Evolutionary conservation across 1,139 yeast genomes (phyloP).

Genomic region (Hyphopichia wangnamkhiaoensis): DNA sequence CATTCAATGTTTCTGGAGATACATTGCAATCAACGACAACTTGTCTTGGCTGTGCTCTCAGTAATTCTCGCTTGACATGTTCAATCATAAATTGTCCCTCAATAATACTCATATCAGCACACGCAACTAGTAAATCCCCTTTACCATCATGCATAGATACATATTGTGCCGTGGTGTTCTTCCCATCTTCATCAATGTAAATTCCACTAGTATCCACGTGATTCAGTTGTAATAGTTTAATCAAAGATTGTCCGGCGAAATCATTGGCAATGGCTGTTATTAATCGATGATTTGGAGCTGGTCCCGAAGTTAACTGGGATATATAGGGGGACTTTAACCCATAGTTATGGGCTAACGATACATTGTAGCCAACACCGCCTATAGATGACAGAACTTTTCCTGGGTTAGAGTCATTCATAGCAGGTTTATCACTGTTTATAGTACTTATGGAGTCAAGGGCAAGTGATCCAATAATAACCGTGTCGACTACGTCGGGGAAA

Average conservation of each 20-base stretch:
- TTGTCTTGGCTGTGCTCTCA: slow-evolving; percentile 34
- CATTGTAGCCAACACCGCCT: slow-evolving; percentile 87
- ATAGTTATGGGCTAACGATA: slow-evolving; percentile 55
- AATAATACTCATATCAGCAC: slow-evolving; percentile 80
- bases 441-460: slow-evolving; percentile 72
- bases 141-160: slow-evolving; percentile 60
- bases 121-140: slow-evolving; percentile 73
- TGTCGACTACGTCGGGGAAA: slow-evolving; percentile 13
- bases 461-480: slow-evolving; percentile 68
- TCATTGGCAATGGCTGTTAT: slow-evolving; percentile 66
- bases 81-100: slow-evolving; percentile 46
- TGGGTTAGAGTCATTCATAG: slow-evolving; percentile 69
- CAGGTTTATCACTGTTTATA: slow-evolving; percentile 22
- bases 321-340: slow-evolving; percentile 16
- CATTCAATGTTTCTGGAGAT: slow-evolving; percentile 39
- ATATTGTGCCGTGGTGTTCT: slow-evolving; percentile 63
- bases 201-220: slow-evolving; percentile 46
- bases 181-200: slow-evolving; percentile 17
- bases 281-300: slow-evolving; percentile 32
- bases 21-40: slow-evolving; percentile 74
- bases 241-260: slow-evolving; percentile 47
- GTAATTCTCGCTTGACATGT: slow-evolving; percentile 40
- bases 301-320: slow-evolving; percentile 10
- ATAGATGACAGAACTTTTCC: slow-evolving; percentile 57
- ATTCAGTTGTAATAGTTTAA: slow-evolving; percentile 23